Conservation (phyloP, 108 stramenopile species). For the Skeletonema tropicum region DNA sequence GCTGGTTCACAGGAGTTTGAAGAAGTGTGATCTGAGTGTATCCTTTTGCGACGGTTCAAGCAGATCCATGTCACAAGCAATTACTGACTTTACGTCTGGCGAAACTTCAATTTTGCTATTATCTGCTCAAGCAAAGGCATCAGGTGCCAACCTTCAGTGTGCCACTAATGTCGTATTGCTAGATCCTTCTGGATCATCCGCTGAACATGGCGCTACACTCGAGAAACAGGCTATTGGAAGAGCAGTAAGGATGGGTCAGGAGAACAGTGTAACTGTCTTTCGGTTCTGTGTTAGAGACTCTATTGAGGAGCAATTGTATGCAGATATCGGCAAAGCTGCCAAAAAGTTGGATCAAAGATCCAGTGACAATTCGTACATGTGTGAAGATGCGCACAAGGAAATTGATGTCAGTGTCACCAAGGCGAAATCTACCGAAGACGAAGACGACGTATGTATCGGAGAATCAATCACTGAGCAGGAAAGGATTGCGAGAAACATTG, state of each 20-base stretch:
- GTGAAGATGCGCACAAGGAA: conserved; percentile 35
- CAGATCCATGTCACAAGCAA: conserved; percentile 22
- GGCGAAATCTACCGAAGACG: not conserved
- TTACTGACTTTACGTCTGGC: conserved; percentile 26
- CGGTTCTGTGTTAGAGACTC: conserved; percentile 37
- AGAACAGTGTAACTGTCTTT: conserved; percentile 23
- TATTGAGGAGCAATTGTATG: conserved; percentile 25
- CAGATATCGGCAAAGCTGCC: conserved; percentile 24
- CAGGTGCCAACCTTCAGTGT: conserved; percentile 39
- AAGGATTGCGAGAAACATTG: conserved; percentile 7
- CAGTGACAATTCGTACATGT: conserved; percentile 29
- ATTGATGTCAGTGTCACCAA: conserved; percentile 4
- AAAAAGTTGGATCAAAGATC: conserved; percentile 2
- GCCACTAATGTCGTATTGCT: conserved; percentile 32
- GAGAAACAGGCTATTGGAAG: conserved; percentile 40
- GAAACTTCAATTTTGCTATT: conserved; percentile 20
- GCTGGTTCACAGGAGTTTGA: conserved; percentile 24
- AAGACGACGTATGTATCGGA: conserved; percentile 21
- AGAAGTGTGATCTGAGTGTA: conserved; percentile 16
- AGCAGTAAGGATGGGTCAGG: conserved; percentile 40
- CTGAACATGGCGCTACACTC: conserved; percentile 34
- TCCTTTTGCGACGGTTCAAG: conserved; percentile 37
- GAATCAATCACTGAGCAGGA: conserved; percentile 18
- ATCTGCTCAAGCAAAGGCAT: conserved; percentile 42
- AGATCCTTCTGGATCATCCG: conserved; percentile 28